Base-by-base conservation (phyloP, 306 rosid genomes). In the Neltuma alba region DNA sequence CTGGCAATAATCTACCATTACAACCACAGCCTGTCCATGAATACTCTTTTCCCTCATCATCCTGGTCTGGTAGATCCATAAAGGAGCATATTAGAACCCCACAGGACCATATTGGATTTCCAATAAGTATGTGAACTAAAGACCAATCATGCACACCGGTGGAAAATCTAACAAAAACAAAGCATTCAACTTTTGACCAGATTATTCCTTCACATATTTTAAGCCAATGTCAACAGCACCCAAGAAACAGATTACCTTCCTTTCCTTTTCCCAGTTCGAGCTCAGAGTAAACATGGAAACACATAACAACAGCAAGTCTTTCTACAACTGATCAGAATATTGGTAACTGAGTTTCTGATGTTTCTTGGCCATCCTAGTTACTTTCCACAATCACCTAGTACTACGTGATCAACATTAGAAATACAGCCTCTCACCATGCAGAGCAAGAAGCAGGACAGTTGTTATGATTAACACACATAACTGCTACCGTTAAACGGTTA, bases 401-500 rank as follows among this genome's bases (percentile, higher is more conserved):
- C 97, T 93, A 95, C 36, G 84, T 92, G 89, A 92, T 92, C 97
- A 90, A 88, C 89, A 92, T 92, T 87, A 91, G 98, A 90, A 88
- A 90, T 90, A 93, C 97, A 93, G 79, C 93, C 88, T 86, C 92
- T 87, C 89, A 84, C 89, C 91, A 69, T 48, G 89, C 83, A 83
- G 79, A 83, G 97, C 85, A 88, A 89, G 97, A 86, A 88, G 96
- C 83, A 83, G 62, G 85, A 87, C 80, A 85, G 89, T 89, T 88
- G 92, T 88, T 83, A 87, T 83, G 86, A 96, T 91, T 90, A 90
- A 91, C 96, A 96, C 97, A 91, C 99, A 91, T 68, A 89, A 80
- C 99, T 96, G 90, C 99, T 92, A 92, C 90, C 88, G 90, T 87
- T 93, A 90, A 91, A 87, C 91, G 95, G 99, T 96, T 90, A 93